Evolutionary conservation across 2,329 filamentous ascomycete genomes (phyloP), one percentile per base, ranked within the genome.

Genomic region (Hawksworthiomyces lignivorus): DNA sequence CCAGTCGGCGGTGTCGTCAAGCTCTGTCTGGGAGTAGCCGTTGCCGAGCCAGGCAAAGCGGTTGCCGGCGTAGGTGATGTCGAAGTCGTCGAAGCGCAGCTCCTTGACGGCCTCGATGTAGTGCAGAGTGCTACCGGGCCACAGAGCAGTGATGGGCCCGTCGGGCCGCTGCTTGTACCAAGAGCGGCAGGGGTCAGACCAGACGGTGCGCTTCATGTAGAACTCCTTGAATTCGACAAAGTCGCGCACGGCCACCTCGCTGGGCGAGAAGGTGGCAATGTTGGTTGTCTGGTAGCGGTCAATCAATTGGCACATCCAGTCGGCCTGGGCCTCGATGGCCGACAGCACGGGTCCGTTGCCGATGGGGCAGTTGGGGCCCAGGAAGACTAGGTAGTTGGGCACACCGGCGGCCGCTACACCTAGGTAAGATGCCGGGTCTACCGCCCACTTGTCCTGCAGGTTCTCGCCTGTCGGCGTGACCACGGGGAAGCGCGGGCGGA

Each of bases 261-360:
- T 38, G 18, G 43, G 38, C 0, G 40, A 44, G 34, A 61, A 51
- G 0, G 63, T 59, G 7, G 56, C 54, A 37, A 73, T 67, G 54
- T 69, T 63, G 51, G 69, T 59, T 2, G 65, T 71, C 56, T 75
- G 70, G 53, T 62, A 70, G 26, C 67, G 63, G 55, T 72, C 64
- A 45, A 75, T 62, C 31, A 70, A 54, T 52, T 70, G 67, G 50
- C 65, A 63, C 52, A 72, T 68, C 59, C 72, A 73, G 51, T 52
- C 48, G 34, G 45, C 42, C 39, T 50, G 44, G 7, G 49, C 48
- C 46, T 53, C 48, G 29, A 54, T 46, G 27, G 43, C 41, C 7
- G 41, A 38, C 21, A 49, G 43, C 9, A 50, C 41, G 10, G 45
- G 43, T 3, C 50, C 50, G 38, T 48, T 49, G 37, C 47, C 47